A percentile compares a stretch with the other conserved stretches of the same genome.
Conservation (phyloP, 306 rosid genomes). For the Inga laurina region DNA sequence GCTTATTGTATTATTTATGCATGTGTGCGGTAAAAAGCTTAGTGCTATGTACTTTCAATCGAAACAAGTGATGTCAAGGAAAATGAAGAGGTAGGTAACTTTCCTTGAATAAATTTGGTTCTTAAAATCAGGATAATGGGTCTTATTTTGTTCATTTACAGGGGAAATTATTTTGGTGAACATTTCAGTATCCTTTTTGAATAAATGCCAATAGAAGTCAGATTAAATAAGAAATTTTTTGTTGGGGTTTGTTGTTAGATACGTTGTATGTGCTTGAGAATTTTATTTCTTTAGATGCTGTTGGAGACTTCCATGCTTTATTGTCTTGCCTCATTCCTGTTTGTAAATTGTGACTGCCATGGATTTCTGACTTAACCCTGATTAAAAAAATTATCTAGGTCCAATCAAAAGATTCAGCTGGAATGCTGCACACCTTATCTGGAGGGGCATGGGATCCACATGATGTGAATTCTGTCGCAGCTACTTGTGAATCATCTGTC, state of each 20-base stretch:
- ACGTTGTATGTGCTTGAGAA: background rate
- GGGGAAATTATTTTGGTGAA: conserved; percentile 21
- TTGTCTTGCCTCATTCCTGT: background rate
- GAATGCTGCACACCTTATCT: conserved; percentile 76
- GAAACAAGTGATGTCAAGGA: conserved; percentile 21
- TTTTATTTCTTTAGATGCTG: background rate
- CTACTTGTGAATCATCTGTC: conserved; percentile 79
- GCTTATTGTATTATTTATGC: background rate
- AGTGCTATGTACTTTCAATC: background rate
- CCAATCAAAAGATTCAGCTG: conserved; percentile 87
- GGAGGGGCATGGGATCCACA: conserved; percentile 99
- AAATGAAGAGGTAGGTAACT: conserved; percentile 20
- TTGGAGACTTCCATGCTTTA: conserved; percentile 16
- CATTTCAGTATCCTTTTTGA: conserved; percentile 6
- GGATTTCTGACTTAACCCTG: conserved; percentile 26
- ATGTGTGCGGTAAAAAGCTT: background rate
- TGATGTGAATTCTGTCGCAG: conserved; percentile 82
- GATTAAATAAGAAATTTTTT: background rate
- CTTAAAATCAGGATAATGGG: conserved; percentile 10
- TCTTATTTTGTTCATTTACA: conserved; percentile 9
- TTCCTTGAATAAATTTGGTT: conserved; percentile 14
- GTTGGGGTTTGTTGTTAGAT: conserved; percentile 9
- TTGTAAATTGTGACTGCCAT: background rate
- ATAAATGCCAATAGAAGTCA: background rate
- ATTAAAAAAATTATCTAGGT: conserved; percentile 48